Conservation (phyloP, 768 basidiomycete genomes). For the Serendipita sp. region DNA sequence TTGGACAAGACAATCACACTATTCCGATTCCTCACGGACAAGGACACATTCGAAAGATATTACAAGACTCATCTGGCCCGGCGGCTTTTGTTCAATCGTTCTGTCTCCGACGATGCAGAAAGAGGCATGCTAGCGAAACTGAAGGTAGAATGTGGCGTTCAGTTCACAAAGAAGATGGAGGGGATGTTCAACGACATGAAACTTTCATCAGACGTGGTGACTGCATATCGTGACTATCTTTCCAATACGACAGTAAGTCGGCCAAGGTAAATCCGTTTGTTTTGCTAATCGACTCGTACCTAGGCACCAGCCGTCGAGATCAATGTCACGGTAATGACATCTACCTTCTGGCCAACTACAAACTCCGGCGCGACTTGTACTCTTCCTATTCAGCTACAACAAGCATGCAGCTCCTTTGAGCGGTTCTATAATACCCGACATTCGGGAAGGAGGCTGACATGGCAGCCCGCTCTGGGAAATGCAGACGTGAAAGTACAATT, state of each 20-base stretch:
- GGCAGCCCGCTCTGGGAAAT: slow-evolving; percentile 80
- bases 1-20: slow-evolving; percentile 93
- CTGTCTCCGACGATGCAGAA: slow-evolving; percentile 94
- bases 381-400: slow-evolving; percentile 46
- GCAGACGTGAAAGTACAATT: slow-evolving; percentile 79
- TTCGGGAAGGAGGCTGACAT: slow-evolving; percentile 76
- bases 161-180: slow-evolving; percentile 95
- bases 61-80: slow-evolving; percentile 94
- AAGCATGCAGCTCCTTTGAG: slow-evolving; percentile 63
- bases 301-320: slow-evolving; percentile 67
- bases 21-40: slow-evolving; percentile 86
- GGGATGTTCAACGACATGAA: slow-evolving; percentile 99
- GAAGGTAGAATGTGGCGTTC: slow-evolving; percentile 88
- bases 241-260: slow-evolving; percentile 41
- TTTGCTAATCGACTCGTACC: neutral
- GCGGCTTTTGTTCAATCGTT: slow-evolving; percentile 70
- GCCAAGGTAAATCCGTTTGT: slow-evolving; percentile 3
- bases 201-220: slow-evolving; percentile 66
- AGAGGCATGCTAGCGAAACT: slow-evolving; percentile 93
- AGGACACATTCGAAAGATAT: slow-evolving; percentile 94
- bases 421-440: slow-evolving; percentile 80
- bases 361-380: slow-evolving; percentile 44
- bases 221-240: slow-evolving; percentile 49
- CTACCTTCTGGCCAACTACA: slow-evolving; percentile 89
- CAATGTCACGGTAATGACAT: slow-evolving; percentile 84